Conservation (phyloP, 148 eudicot genomes). For the Pharnaceum exiguum region DNA sequence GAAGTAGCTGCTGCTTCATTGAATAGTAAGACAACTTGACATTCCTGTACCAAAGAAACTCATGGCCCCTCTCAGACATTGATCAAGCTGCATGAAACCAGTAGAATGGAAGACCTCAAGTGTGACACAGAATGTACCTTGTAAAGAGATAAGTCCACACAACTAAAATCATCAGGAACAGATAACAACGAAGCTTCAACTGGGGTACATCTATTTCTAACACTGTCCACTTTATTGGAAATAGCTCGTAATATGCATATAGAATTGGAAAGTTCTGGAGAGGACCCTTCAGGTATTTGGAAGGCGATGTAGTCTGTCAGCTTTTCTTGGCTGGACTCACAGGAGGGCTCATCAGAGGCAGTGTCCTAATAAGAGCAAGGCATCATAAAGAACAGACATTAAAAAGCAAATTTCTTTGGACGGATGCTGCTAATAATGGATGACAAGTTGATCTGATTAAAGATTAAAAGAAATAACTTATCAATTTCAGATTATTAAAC, state of each 20-base stretch:
- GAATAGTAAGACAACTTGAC: slow-evolving; percentile 70
- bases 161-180: slow-evolving; percentile 66
- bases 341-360: slow-evolving; percentile 29
- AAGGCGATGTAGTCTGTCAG: slow-evolving; percentile 62
- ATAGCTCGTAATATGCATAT: slow-evolving; percentile 60
- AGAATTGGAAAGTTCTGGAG: slow-evolving; percentile 51
- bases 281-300: slow-evolving; percentile 68
- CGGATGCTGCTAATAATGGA: neutral
- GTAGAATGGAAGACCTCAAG: neutral
- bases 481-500: too few species aligned
- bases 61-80: neutral
- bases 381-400: slow-evolving; percentile 1
- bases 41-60: slow-evolving; percentile 49
- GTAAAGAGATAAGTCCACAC: slow-evolving; percentile 87
- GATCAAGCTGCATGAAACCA: neutral
- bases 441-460: neutral
- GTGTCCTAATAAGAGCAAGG: slow-evolving; percentile 37
- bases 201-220: slow-evolving; percentile 29
- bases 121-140: slow-evolving; percentile 39
- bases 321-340: slow-evolving; percentile 30
- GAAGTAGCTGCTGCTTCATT: slow-evolving; percentile 49
- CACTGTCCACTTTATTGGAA: slow-evolving; percentile 31
- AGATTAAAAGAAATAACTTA: too few species aligned
- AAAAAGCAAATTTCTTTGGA: neutral
- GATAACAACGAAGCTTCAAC: slow-evolving; percentile 64